Evolutionary conservation across 2,329 filamentous ascomycete genomes (phyloP), one percentile per base, ranked within the genome.

Genomic region (Myotisia sp.): DNA sequence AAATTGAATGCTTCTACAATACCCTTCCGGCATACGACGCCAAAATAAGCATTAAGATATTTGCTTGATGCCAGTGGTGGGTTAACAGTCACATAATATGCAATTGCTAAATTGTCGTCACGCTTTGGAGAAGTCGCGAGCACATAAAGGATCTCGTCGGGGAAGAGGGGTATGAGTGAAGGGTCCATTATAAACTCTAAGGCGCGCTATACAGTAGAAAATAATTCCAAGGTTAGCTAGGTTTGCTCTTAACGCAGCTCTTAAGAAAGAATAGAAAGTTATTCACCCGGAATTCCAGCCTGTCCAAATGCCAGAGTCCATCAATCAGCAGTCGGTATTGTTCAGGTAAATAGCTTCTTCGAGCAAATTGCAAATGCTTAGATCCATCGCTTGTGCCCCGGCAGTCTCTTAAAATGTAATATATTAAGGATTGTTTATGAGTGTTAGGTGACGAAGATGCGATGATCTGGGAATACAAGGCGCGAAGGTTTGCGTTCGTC

Each of bases 251-350:
- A 17, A 44, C 18, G 26, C 19, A 21, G 12, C 10, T 17, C 16
- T 5, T 10, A 8, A 17, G 10, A 13, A 12, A 9, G 16, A n/a
- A 20, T n/a, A 14, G 12, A 23, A 32, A 6, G 8, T 24, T 26
- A 40, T 57, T 5, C 49, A 79, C 74, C 44, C 67, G 61, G 48
- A 82, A 85, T 37, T 83, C 67, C 28, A 74, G 62, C 27, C 71
- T 70, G 50, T 92, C 84, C 53, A 92, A 64, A 47, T 79, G 66
- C 81, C 83, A 92, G 6, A 92, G 60, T 0, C 84, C 84, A 46
- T 79, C 75, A 59, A 90, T 83, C 47, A 86, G 81, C 29, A 81
- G 73, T 55, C 76, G 74, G 54, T 87, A 92, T 44, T 77, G 82
- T 36, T 68, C 65, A 1, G 84, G 81, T 33, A 92, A 65, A 42